Percentiles rank a stretch among this genome's conserved stretches.
Conservation (phyloP, 2,329 filamentous ascomycete species). For the Dothideomycetidae sp. region DNA sequence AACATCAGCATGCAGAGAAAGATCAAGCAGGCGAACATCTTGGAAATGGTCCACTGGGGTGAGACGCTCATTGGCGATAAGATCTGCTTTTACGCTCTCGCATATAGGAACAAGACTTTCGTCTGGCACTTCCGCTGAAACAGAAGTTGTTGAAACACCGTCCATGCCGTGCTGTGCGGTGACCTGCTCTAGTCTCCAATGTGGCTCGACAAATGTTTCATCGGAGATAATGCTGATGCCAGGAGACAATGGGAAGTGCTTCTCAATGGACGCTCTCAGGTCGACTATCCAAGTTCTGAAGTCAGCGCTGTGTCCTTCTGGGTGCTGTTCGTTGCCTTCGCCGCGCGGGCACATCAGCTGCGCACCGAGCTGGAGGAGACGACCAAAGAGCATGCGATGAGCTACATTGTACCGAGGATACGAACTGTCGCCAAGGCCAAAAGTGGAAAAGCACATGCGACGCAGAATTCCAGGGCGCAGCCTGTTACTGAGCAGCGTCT, state of each 20-base stretch:
- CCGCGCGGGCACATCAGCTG: conserved; percentile 60
- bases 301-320: conserved; percentile 55
- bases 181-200: conserved; percentile 44
- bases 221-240: conserved; percentile 57
- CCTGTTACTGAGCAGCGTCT: conserved; percentile 62
- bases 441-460: conserved; percentile 61
- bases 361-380: conserved; percentile 72
- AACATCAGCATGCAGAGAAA: conserved; percentile 34
- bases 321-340: conserved; percentile 86
- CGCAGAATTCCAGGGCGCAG: conserved; percentile 56
- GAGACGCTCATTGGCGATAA: conserved; percentile 55
- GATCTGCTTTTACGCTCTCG: conserved; percentile 39
- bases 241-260: conserved; percentile 54
- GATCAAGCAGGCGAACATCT: conserved; percentile 69
- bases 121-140: conserved; percentile 1
- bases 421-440: conserved; percentile 87
- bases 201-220: conserved; percentile 59
- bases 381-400: conserved; percentile 71
- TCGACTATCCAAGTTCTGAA: conserved; percentile 30
- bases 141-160: not conserved
- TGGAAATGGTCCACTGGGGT: conserved; percentile 77
- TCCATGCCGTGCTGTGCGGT: not conserved
- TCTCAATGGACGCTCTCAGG: conserved; percentile 51
- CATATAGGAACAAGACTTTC: conserved; percentile 43
- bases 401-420: conserved; percentile 94